Evolutionary conservation across 1,284 basidiomycete species (phyloP).

Genomic region (Austropuccinia psidii): DNA sequence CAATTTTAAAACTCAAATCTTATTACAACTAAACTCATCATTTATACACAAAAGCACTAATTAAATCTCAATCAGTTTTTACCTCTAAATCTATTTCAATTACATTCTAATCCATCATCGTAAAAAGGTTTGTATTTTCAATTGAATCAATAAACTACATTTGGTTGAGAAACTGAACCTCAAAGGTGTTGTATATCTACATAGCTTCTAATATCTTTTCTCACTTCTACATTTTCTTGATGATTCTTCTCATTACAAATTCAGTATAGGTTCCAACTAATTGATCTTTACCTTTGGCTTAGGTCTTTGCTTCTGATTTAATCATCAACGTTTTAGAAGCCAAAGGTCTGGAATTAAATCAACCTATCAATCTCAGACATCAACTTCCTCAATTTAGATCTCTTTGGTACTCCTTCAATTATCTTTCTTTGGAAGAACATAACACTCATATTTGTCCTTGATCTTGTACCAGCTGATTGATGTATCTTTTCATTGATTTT

Average conservation of each 20-base stretch:
- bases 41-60: no score
- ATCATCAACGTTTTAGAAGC: slow-evolving; percentile 12
- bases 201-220: slow-evolving; percentile 31
- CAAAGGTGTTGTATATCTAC: slow-evolving; percentile 9
- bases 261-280: slow-evolving; percentile 7
- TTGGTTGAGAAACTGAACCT: no score
- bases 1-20: no score
- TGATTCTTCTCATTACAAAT: no score
- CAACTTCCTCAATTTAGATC: slow-evolving; percentile 1
- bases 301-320: slow-evolving; percentile 26
- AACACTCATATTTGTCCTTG: background rate
- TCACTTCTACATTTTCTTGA: background rate
- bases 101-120: no score
- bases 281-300: no score
- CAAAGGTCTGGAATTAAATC: background rate
- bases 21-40: no score
- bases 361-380: slow-evolving; percentile 11
- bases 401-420: background rate
- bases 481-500: background rate
- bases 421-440: background rate
- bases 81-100: no score
- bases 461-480: no score
- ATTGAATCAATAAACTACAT: no score
- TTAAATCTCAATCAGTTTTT: no score
- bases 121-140: no score